Percentiles rank a stretch among this genome's conserved stretches.
Evolutionary conservation across 2,329 filamentous ascomycete genomes (phyloP).

Genomic region (Metarhizium guizhouense): DNA sequence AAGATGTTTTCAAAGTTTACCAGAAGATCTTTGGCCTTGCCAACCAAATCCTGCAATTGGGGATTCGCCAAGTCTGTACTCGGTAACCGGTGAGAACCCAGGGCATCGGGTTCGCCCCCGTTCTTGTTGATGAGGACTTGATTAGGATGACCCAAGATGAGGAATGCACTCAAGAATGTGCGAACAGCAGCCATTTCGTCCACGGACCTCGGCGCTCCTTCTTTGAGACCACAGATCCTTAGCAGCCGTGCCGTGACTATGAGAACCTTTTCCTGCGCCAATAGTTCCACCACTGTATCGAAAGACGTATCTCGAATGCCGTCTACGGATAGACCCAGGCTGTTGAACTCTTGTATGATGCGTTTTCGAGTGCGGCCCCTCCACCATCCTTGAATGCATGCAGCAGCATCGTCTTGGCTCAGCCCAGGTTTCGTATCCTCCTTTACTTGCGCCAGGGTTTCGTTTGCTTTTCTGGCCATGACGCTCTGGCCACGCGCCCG

Average conservation of each 20-base stretch:
- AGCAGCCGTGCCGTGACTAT: conserved; percentile 57
- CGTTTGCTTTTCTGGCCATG: conserved; percentile 38
- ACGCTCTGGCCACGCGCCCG: conserved; percentile 46
- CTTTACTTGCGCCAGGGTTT: conserved; percentile 38
- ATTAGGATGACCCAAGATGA: conserved; percentile 71
- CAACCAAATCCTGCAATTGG: conserved; percentile 61
- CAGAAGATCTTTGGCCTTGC: conserved; percentile 68
- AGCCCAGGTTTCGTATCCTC: conserved; percentile 38
- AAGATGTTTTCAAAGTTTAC: conserved; percentile 70
- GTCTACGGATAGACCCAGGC: conserved; percentile 61
- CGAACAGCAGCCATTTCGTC: conserved; percentile 62
- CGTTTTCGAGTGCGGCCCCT: conserved; percentile 47
- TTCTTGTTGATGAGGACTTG: conserved; percentile 71
- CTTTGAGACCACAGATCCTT: conserved; percentile 59
- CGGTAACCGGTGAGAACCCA: conserved; percentile 23
- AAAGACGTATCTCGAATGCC: conserved; percentile 62
- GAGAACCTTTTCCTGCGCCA: conserved; percentile 59
- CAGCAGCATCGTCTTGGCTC: conserved; percentile 52
- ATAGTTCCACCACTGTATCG: conserved; percentile 61
- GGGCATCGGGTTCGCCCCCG: conserved; percentile 33
- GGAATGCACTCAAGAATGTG: conserved; percentile 70
- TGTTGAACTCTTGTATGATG: conserved; percentile 55
- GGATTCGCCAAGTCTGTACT: conserved; percentile 47
- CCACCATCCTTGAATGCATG: conserved; percentile 64
- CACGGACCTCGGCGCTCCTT: conserved; percentile 53